Conservation (phyloP, 2,329 filamentous ascomycete genomes). For the Sphaerulina populicola region DNA sequence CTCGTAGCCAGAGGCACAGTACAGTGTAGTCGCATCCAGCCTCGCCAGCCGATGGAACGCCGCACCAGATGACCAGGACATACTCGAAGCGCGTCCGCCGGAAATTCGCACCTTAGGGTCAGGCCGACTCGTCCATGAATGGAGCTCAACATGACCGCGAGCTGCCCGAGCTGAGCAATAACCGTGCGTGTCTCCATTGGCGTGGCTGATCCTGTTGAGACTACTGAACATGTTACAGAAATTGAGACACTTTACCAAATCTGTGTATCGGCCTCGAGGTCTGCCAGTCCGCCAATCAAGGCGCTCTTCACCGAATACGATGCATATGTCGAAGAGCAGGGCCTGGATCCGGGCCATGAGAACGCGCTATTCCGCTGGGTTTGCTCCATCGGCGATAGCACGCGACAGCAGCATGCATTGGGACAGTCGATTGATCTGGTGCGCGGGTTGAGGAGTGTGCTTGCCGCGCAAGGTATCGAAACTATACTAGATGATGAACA, state of each 20-base stretch:
- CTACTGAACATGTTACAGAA: conserved; percentile 45
- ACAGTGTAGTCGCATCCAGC: not conserved
- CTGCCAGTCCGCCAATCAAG: conserved; percentile 60
- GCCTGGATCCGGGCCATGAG: conserved; percentile 63
- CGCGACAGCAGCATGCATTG: conserved; percentile 20
- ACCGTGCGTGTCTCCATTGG: conserved; percentile 28
- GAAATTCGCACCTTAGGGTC: conserved; percentile 17
- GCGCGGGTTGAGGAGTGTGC: conserved; percentile 23
- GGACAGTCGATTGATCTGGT: conserved; percentile 21
- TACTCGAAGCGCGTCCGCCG: conserved; percentile 33
- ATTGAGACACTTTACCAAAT: conserved; percentile 71
- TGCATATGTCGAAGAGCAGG: conserved; percentile 60
- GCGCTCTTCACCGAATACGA: conserved; percentile 79
- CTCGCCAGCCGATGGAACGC: conserved; percentile 10
- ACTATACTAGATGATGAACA: conserved; percentile 24
- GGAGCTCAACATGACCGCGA: conserved; percentile 29
- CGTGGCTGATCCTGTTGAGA: too few relatives aligned
- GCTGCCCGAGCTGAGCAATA: conserved; percentile 35
- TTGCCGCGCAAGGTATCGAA: conserved; percentile 23
- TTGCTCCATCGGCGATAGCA: conserved; percentile 61
- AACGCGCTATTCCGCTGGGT: conserved; percentile 68
- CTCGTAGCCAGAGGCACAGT: not conserved
- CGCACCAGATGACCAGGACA: conserved; percentile 30
- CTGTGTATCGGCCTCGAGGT: conserved; percentile 60
- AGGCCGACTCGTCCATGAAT: conserved; percentile 27